Percentiles rank a stretch among this genome's conserved stretches.
Conservation (phyloP, 768 basidiomycete genomes). For the Auriscalpium vulgare region DNA sequence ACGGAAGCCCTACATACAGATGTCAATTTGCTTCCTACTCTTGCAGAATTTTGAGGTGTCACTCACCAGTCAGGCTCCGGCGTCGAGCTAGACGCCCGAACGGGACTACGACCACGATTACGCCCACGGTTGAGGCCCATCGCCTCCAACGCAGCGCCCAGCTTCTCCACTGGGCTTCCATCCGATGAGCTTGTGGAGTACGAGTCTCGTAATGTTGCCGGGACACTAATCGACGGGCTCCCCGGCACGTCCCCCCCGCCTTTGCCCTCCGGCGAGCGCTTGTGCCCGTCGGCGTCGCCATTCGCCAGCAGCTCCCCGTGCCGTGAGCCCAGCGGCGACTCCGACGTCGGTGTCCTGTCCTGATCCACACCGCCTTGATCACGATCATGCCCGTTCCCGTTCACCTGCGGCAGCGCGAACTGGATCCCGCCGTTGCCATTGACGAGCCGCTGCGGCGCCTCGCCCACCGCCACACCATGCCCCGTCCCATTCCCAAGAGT, state of each 20-base stretch:
- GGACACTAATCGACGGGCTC: slow-evolving; percentile 20
- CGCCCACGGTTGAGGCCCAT: slow-evolving; percentile 39
- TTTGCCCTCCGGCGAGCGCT: background rate
- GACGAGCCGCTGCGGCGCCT: background rate
- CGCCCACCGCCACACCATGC: background rate
- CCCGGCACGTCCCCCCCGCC: slow-evolving; percentile 6
- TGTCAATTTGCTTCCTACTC: background rate
- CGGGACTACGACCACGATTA: slow-evolving; percentile 44
- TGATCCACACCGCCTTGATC: background rate
- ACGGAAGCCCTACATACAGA: slow-evolving; percentile 22
- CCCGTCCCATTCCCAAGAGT: slow-evolving; percentile 6
- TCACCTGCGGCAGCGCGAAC: background rate
- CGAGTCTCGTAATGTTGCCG: slow-evolving; percentile 19
- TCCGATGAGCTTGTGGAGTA: slow-evolving; percentile 40
- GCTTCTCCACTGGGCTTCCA: slow-evolving; percentile 36
- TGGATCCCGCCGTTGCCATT: slow-evolving; percentile 1
- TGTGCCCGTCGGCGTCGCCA: background rate
- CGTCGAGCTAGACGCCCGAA: slow-evolving; percentile 34
- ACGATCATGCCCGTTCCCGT: background rate
- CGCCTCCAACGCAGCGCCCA: slow-evolving; percentile 27
- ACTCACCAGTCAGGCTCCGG: slow-evolving; percentile 40
- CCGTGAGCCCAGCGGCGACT: background rate
- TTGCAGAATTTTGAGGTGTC: background rate
- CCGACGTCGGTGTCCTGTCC: background rate
- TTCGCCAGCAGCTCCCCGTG: background rate